Percentiles rank a stretch among this genome's conserved stretches.
Evolutionary conservation across 2,329 filamentous ascomycete genomes (phyloP).

Genomic region (Alternaria sp.): DNA sequence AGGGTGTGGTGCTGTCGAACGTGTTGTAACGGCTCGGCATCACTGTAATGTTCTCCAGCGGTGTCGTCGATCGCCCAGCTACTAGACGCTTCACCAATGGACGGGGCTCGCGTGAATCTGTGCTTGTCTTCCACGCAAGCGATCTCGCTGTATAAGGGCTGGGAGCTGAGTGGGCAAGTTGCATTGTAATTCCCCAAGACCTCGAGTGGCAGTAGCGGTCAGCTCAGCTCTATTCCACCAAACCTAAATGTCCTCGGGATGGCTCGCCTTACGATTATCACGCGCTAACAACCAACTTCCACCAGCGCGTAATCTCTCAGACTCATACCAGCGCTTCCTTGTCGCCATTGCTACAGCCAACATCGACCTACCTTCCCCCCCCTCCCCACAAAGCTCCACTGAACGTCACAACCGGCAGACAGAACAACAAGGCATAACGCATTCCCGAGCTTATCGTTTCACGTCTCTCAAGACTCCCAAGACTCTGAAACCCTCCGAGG

Average conservation of each 20-base stretch:
- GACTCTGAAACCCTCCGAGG: conserved; percentile 33
- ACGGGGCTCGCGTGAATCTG: conserved; percentile 11
- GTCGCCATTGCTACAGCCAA: conserved; percentile 7
- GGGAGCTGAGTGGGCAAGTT: conserved; percentile 19
- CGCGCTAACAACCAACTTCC: conserved; percentile 14
- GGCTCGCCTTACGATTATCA: background rate
- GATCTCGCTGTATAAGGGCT: conserved; percentile 24
- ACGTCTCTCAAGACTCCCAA: conserved; percentile 15
- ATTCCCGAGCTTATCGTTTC: conserved; percentile 30
- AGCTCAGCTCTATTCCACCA: conserved; percentile 17
- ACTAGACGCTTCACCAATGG: conserved; percentile 13
- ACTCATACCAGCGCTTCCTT: conserved; percentile 8
- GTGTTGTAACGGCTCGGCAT: conserved; percentile 26
- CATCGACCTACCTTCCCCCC: background rate
- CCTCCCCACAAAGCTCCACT: background rate
- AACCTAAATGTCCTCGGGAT: conserved; percentile 7
- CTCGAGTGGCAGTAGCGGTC: conserved; percentile 14
- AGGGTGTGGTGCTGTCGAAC: conserved; percentile 18
- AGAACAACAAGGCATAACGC: conserved; percentile 26
- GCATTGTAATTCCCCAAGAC: conserved; percentile 13
- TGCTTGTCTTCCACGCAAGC: conserved; percentile 10
- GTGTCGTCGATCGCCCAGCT: conserved; percentile 15
- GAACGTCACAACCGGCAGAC: conserved; percentile 11
- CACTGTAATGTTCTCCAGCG: conserved; percentile 12
- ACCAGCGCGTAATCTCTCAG: conserved; percentile 1